Percentiles rank a stretch among this genome's conserved stretches.
phyloP scores from a whole-genome alignment of 140 eudicot genomes.

The Bidens hawaiensis region DNA sequence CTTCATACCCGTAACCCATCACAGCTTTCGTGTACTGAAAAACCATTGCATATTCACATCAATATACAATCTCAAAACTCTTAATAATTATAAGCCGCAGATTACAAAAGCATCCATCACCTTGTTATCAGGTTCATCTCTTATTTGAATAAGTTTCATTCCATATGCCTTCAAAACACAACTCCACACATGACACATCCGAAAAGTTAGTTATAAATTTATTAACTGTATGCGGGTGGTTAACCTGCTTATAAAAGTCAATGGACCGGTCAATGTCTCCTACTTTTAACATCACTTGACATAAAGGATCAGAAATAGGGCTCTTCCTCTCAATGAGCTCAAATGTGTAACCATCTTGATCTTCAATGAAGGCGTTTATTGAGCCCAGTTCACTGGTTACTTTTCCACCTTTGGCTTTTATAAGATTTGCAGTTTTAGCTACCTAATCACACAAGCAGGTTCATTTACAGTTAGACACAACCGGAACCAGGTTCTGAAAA shows the following conservation, averaged over 20 bases:
- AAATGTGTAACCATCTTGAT: conserved; percentile 59
- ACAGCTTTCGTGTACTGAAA: not conserved
- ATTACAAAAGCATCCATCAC: conserved; percentile 26
- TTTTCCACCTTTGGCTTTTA: conserved; percentile 54
- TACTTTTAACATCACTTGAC: conserved; percentile 53
- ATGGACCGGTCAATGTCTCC: conserved; percentile 58
- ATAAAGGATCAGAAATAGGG: conserved; percentile 40
- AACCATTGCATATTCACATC: not conserved
- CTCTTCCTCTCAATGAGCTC: conserved; percentile 47
- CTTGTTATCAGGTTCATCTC: conserved; percentile 50
- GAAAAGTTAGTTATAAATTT: not conserved
- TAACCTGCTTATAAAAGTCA: conserved; percentile 44
- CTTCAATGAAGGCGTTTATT: conserved; percentile 40
- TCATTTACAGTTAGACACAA: not conserved
- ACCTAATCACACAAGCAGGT: conserved; percentile 18
- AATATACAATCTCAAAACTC: no score
- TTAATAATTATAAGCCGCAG: not conserved
- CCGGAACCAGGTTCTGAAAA: not conserved
- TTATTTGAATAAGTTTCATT: conserved; percentile 49
- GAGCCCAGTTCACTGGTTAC: conserved; percentile 47
- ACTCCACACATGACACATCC: not conserved
- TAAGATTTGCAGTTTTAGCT: conserved; percentile 43
- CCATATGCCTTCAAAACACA: conserved; percentile 44
- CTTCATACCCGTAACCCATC: not conserved
- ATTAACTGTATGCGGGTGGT: not conserved